Percentiles rank a stretch among this genome's conserved stretches.
Conservation (phyloP, 176 grass and related monocot genomes). For the Oryza glaberrima region DNA sequence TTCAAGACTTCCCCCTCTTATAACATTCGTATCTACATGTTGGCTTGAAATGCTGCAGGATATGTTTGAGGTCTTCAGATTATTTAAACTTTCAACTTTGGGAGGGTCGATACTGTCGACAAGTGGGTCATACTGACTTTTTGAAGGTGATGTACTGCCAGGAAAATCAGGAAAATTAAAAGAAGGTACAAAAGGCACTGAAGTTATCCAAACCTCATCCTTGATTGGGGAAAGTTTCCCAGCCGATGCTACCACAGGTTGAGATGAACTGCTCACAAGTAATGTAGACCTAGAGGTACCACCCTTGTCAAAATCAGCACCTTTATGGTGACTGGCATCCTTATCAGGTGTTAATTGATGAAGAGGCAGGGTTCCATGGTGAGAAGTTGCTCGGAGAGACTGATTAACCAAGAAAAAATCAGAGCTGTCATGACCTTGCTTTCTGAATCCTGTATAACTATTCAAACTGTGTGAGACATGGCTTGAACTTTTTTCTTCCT, state of each 20-base stretch:
- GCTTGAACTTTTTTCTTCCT: conserved; percentile 38
- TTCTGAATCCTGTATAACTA: conserved; percentile 46
- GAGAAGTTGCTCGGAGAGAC: conserved; percentile 46
- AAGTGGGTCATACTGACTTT: conserved; percentile 52
- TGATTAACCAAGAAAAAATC: conserved; percentile 35
- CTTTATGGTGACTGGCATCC: conserved; percentile 26
- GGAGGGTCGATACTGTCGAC: conserved; percentile 47
- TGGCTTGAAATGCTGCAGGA: conserved; percentile 41
- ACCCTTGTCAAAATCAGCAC: conserved; percentile 30
- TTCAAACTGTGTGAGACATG: conserved; percentile 26
- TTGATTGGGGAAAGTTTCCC: conserved; percentile 40
- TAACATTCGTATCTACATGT: conserved; percentile 34
- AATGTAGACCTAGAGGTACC: conserved; percentile 38
- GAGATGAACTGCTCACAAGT: conserved; percentile 29
- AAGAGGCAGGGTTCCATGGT: conserved; percentile 25
- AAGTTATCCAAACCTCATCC: conserved; percentile 62
- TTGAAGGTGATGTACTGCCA: conserved; percentile 34
- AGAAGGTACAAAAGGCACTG: conserved; percentile 74
- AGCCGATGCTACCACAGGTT: conserved; percentile 12
- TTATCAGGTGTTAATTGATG: conserved; percentile 40
- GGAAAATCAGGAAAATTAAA: conserved; percentile 56
- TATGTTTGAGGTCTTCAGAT: conserved; percentile 45
- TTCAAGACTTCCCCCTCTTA: conserved; percentile 25
- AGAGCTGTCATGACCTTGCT: conserved; percentile 34
- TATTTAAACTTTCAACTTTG: conserved; percentile 47